Evolutionary conservation across 2,329 filamentous ascomycete genomes (phyloP), one percentile per base, ranked within the genome.

Genomic region (Colletotrichum sp.): DNA sequence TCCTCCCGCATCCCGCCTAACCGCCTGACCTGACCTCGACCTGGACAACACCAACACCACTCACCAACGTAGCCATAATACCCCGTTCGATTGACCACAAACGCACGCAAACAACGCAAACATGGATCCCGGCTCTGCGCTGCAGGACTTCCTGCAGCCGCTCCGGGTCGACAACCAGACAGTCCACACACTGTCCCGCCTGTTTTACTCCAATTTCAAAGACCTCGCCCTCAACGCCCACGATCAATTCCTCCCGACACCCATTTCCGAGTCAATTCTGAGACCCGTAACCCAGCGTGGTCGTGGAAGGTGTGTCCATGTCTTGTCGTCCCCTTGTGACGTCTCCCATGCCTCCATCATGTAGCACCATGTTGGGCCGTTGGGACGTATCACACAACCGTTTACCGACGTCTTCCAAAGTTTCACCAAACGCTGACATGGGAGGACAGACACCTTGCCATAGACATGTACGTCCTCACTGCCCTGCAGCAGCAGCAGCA

Each of bases 161-260:
- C 84, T 93, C 21, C 82, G 81, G 26, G 84, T 92, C 76, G 86
- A 91, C 79, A 79, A 85, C 28, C 80, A 84, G 3, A 88, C 83
- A 64, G 85, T 90, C 44, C 82, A 88, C 76, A 79, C 81, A 32
- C 85, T 93, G 64, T 88, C 91, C 7, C 83, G 81, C 49, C 85
- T 85, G 65, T 87, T 93, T 59, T 82, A 85, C 68, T 77, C 79
- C 15, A 88, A 85, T 28, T 93, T 91, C 79, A 82, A 81, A 26
- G 80, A 83, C 8, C 84, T 93, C 62, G 89, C 91, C 26, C 87
- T 88, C 72, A 83, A 90, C 44, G 91, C 90, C 2, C 75, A 83
- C 26, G 84, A 89, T 52, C 91, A 93, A 80, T 93, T 93, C 79
- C 82, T 93, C 39, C 86, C 90, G 13, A 93, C 91, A 5, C 91